A percentile compares a stretch with the other conserved stretches of the same genome.
Conservation (phyloP, 1,284 basidiomycete species). For the Tilletia indica region DNA sequence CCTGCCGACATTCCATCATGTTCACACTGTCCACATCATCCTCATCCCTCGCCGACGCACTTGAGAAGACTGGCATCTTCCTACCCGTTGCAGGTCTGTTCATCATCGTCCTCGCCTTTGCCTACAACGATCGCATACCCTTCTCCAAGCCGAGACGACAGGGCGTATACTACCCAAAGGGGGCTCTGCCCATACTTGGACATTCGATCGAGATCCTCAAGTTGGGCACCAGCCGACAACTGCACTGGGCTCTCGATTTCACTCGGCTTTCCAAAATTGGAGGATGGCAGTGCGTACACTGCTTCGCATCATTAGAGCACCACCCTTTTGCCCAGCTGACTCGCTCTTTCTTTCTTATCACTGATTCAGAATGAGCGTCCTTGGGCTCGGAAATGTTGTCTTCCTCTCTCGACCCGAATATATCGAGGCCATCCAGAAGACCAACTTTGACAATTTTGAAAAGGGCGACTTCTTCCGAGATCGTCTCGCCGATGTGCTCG, state of each 20-base stretch:
- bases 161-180: slow-evolving; percentile 11
- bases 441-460: slow-evolving; percentile 25
- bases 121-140: slow-evolving; percentile 17
- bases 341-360: too few relatives aligned
- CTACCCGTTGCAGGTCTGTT: slow-evolving; percentile 52
- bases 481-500: slow-evolving; percentile 37
- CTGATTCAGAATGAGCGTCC: too few relatives aligned
- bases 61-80: slow-evolving; percentile 57
- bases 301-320: too few relatives aligned
- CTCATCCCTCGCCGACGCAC: slow-evolving; percentile 52
- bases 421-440: slow-evolving; percentile 52
- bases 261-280: neutral
- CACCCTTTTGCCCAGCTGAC: too few relatives aligned
- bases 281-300: neutral
- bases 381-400: slow-evolving; percentile 28
- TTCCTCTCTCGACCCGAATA: slow-evolving; percentile 38
- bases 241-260: neutral
- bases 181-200: slow-evolving; percentile 10
- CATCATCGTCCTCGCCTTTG: slow-evolving; percentile 46
- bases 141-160: neutral
- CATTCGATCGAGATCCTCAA: slow-evolving; percentile 15
- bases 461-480: slow-evolving; percentile 27
- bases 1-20: slow-evolving; percentile 49
- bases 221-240: neutral
- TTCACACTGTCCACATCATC: slow-evolving; percentile 59